These are phyloP conservation scores for Plantago major DNA, from an alignment of 257 asterid genomes.

Conservation along the genomic window DNA sequence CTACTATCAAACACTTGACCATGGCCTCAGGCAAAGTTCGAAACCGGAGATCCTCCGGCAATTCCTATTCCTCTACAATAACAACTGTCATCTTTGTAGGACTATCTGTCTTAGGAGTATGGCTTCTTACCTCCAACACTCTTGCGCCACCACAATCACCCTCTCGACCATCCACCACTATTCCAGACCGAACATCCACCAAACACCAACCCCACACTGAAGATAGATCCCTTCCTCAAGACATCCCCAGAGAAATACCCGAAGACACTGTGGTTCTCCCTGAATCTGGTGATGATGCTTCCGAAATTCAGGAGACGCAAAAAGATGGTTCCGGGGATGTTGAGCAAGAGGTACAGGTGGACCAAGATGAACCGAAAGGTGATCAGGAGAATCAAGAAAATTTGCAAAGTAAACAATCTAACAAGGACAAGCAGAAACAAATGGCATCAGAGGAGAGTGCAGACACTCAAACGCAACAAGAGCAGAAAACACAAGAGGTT, in stretches of 20 bases:
- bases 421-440: slow-evolving; percentile 43
- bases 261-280: slow-evolving; percentile 10
- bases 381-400: slow-evolving; percentile 18
- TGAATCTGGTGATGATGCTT: slow-evolving; percentile 29
- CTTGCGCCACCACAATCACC: slow-evolving; percentile 34
- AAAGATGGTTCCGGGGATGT: slow-evolving; percentile 11
- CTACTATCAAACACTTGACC: not conserved
- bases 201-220: slow-evolving; percentile 10
- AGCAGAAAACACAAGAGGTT: slow-evolving; percentile 17
- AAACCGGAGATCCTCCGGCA: slow-evolving; percentile 37
- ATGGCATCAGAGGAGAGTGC: slow-evolving; percentile 43
- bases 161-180: slow-evolving; percentile 21
- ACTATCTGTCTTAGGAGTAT: slow-evolving; percentile 49
- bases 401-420: slow-evolving; percentile 20
- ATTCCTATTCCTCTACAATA: slow-evolving; percentile 46
- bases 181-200: slow-evolving; percentile 15
- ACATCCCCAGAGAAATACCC: not conserved
- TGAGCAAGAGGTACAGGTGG: slow-evolving; percentile 6
- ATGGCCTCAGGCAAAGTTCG: slow-evolving; percentile 49
- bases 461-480: slow-evolving; percentile 35
- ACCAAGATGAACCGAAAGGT: slow-evolving; percentile 14
- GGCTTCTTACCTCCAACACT: slow-evolving; percentile 57
- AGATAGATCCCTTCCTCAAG: not conserved
- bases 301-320: slow-evolving; percentile 14
- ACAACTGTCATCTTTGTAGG: slow-evolving; percentile 48